Evolutionary conservation across 2,329 filamentous ascomycete species (phyloP).

Genomic region (Pseudocercospora macadamiae): DNA sequence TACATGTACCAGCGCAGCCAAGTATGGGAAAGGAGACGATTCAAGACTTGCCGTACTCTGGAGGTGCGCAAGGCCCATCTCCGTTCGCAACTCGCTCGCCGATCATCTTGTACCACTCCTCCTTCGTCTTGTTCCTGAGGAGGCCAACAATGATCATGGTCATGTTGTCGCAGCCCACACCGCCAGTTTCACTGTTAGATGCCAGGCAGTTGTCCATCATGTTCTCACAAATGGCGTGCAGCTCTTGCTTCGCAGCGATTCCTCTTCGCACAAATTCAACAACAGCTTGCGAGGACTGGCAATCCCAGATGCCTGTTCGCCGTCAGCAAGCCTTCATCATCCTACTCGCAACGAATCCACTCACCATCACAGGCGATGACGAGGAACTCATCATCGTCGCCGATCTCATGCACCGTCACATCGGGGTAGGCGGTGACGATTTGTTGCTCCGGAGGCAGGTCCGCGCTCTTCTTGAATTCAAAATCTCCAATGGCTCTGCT

Average conservation of each 20-base stretch:
- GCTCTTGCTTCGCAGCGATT: conserved; percentile 92
- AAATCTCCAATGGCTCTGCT: conserved; percentile 98
- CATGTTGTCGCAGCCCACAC: conserved; percentile 99
- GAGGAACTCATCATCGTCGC: conserved; percentile 92
- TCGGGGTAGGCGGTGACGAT: conserved; percentile 98
- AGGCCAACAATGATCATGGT: conserved; percentile 92
- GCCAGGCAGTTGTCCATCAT: conserved; percentile 99
- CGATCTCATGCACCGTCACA: conserved; percentile 86
- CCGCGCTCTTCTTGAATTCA: conserved; percentile 99
- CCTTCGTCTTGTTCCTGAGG: conserved; percentile 87
- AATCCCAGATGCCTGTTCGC: conserved; percentile 91
- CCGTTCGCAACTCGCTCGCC: conserved; percentile 91
- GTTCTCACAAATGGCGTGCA: conserved; percentile 96
- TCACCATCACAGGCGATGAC: conserved; percentile 90
- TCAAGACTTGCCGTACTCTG: conserved; percentile 92
- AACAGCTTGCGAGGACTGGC: conserved; percentile 96
- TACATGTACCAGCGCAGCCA: not conserved
- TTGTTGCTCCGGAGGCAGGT: conserved; percentile 95
- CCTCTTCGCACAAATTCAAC: conserved; percentile 95
- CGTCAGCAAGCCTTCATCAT: conserved; percentile 19
- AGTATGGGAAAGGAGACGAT: conserved; percentile 27
- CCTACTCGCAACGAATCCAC: conserved; percentile 33
- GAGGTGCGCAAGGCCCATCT: conserved; percentile 96
- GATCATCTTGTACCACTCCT: conserved; percentile 98
- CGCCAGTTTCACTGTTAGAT: conserved; percentile 95